Conservation (phyloP, 371 early-diverging fungal species). For the Rhizoclosmatium hyalinum region DNA sequence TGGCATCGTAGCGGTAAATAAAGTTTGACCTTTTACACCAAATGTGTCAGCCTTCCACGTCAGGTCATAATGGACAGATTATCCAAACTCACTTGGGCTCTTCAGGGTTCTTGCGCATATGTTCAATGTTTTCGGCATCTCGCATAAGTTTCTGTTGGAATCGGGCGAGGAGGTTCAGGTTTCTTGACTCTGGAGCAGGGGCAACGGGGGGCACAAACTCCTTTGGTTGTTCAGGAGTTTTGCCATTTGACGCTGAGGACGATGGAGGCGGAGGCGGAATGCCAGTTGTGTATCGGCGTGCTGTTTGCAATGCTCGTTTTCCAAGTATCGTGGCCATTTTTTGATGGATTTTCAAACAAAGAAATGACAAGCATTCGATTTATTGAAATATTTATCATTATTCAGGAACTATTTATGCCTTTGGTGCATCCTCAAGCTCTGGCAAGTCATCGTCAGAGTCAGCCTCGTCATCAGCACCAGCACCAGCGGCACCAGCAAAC, state of each 20-base stretch:
- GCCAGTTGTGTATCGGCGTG: constrained; percentile 19
- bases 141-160: constrained; percentile 28
- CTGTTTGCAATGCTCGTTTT: no score
- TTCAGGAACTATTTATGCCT: not conserved
- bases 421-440: constrained; percentile 21
- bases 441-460: constrained; percentile 36
- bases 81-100: constrained; percentile 15
- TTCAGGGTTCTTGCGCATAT: constrained; percentile 25
- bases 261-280: not conserved
- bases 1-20: constrained; percentile 36
- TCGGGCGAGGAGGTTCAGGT: constrained; percentile 10
- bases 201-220: not conserved
- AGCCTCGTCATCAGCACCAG: constrained; percentile 13
- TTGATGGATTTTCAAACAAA: no score
- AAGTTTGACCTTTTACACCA: constrained; percentile 25
- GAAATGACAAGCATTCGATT: no score
- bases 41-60: not conserved
- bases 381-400: no score
- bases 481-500: not conserved
- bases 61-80: not conserved
- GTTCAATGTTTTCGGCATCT: constrained; percentile 29
- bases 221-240: not conserved
- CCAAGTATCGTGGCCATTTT: no score
- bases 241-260: no score
- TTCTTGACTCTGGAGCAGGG: constrained; percentile 6